These are phyloP conservation scores for Orbilia quercus DNA, from an alignment of 2,329 filamentous ascomycete species.

Conservation along the genomic window DNA sequence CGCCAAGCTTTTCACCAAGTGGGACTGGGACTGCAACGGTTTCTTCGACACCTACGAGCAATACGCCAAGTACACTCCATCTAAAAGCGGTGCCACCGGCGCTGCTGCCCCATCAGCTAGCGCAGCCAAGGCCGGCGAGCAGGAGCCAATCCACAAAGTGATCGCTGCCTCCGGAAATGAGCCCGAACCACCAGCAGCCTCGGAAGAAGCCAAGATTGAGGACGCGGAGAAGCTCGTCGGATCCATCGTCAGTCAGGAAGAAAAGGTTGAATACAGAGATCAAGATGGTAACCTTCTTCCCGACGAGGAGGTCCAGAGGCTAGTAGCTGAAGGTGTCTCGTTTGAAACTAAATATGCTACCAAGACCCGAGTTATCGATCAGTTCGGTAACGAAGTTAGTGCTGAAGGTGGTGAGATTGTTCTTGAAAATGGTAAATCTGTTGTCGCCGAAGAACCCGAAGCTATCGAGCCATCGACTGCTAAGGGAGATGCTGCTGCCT, in stretches of 20 bases:
- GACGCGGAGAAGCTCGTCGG: conserved; percentile 59
- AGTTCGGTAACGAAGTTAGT: conserved; percentile 79
- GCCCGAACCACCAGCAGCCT: conserved; percentile 24
- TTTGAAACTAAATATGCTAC: conserved; percentile 97
- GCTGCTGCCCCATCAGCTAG: conserved; percentile 18
- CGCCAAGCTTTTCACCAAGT: conserved; percentile 85
- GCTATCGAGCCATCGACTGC: conserved; percentile 50
- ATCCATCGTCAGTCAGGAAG: conserved; percentile 71
- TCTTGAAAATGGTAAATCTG: conserved; percentile 20
- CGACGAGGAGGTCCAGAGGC: conserved; percentile 81
- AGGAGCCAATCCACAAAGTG: conserved; percentile 35
- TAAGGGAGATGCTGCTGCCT: conserved; percentile 6
- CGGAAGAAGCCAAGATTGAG: conserved; percentile 38
- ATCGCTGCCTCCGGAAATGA: conserved; percentile 45
- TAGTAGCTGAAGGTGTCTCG: conserved; percentile 86
- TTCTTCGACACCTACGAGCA: conserved; percentile 67
- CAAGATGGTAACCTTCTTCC: conserved; percentile 90
- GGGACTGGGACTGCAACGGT: conserved; percentile 98
- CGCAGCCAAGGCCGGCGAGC: conserved; percentile 36
- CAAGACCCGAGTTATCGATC: conserved; percentile 84
- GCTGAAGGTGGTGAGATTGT: conserved; percentile 58
- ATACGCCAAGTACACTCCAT: conserved; percentile 44
- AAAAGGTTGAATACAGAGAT: conserved; percentile 93
- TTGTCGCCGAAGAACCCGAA: conserved; percentile 43
- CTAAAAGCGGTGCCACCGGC: conserved; percentile 38